Evolutionary conservation across 345 rosid species (phyloP).

Genomic region (Hevea brasiliensis): DNA sequence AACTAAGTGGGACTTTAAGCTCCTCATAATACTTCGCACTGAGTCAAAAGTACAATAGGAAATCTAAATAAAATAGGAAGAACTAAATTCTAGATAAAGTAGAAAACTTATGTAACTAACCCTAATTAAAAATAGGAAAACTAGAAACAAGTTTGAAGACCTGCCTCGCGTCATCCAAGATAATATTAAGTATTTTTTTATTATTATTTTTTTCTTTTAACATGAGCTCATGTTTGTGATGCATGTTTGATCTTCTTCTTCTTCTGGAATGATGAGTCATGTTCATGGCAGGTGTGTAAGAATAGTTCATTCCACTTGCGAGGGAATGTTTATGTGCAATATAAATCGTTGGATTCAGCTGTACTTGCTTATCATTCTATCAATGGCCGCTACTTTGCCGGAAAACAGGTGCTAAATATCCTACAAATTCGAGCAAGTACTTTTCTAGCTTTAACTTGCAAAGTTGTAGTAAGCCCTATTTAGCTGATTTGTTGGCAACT

Average conservation of each 20-base stretch:
- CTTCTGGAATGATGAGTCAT: constrained; percentile 16
- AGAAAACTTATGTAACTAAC: no score
- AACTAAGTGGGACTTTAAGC: no score
- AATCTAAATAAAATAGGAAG: no score
- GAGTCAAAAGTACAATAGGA: no score
- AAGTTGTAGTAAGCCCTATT: not conserved
- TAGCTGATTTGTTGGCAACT: not conserved
- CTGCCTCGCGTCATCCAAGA: no score
- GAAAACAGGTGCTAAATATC: constrained; percentile 71
- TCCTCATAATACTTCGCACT: no score
- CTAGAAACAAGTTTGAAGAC: no score
- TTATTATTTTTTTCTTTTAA: not conserved
- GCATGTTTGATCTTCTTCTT: not conserved
- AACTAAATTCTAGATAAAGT: no score
- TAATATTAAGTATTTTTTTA: no score
- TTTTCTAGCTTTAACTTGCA: not conserved
- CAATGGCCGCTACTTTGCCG: constrained; percentile 89
- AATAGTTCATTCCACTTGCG: constrained; percentile 88
- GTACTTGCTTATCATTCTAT: constrained; percentile 59
- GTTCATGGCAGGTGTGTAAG: constrained; percentile 67
- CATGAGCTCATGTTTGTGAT: constrained; percentile 6
- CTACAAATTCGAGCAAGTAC: constrained; percentile 6
- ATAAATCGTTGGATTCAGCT: constrained; percentile 78
- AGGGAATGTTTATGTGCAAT: constrained; percentile 91
- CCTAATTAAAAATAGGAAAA: no score